A percentile compares a stretch with the other conserved stretches of the same genome.
phyloP scores from a whole-genome alignment of 805 yeast species.

The Priceomyces castillae region DNA sequence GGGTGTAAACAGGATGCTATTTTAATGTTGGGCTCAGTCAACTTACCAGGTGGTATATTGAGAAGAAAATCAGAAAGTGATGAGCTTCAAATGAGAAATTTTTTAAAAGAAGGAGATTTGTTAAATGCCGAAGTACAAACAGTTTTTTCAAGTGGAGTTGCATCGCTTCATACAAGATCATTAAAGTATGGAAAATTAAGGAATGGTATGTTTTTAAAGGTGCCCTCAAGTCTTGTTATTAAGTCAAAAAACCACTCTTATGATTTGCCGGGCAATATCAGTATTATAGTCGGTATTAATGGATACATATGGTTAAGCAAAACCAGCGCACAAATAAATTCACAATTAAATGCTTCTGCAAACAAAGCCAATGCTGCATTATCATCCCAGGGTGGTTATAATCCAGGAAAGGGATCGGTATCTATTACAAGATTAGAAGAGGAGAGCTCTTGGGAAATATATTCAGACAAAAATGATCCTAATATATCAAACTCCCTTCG shows the following conservation, averaged over 20 bases:
- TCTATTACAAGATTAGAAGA: constrained; percentile 85
- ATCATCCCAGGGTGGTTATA: constrained; percentile 38
- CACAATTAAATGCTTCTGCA: constrained; percentile 15
- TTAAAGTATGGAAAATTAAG: constrained; percentile 92
- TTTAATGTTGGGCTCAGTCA: constrained; percentile 90
- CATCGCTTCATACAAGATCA: constrained; percentile 92
- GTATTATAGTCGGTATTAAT: constrained; percentile 87
- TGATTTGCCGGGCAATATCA: constrained; percentile 90
- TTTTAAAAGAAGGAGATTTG: constrained; percentile 92
- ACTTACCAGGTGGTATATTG: constrained; percentile 94
- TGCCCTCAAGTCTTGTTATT: constrained; percentile 79
- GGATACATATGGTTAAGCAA: constrained; percentile 92
- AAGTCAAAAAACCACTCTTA: constrained; percentile 87
- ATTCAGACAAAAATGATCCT: constrained; percentile 81
- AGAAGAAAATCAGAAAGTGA: constrained; percentile 93
- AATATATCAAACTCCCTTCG: constrained; percentile 59
- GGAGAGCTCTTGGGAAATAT: constrained; percentile 93
- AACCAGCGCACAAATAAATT: constrained; percentile 34
- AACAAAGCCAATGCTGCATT: constrained; percentile 41
- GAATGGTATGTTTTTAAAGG: constrained; percentile 79
- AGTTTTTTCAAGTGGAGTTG: constrained; percentile 84
- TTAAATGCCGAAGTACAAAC: constrained; percentile 95
- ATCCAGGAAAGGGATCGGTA: constrained; percentile 57
- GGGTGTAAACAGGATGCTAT: constrained; percentile 94
- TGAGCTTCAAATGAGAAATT: constrained; percentile 92